These are phyloP conservation scores for Croton laevigatus DNA, from an alignment of 441 rosid genomes.

Conservation along the genomic window DNA sequence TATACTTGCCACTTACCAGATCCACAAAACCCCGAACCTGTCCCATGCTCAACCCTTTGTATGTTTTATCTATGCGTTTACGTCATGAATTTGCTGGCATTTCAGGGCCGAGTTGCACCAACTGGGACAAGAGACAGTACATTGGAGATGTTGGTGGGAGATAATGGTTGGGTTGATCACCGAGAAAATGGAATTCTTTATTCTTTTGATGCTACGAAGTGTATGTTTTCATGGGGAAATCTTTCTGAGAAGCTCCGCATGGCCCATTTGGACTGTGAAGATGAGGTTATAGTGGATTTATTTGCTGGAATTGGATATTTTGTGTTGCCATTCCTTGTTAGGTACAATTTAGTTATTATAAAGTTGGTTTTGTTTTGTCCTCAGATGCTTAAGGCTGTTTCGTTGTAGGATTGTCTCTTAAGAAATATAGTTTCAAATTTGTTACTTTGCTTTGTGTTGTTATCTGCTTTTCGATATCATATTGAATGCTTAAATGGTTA, in stretches of 20 bases:
- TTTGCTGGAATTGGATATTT: conserved; percentile 95
- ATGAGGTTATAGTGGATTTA: conserved; percentile 56
- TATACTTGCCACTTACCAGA: too few relatives aligned
- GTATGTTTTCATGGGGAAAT: conserved; percentile 28
- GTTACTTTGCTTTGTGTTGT: neutral
- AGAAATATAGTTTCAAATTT: neutral
- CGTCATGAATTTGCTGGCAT: conserved; percentile 21
- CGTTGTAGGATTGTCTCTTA: neutral
- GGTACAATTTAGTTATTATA: neutral
- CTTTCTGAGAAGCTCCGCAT: conserved; percentile 53
- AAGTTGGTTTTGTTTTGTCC: neutral
- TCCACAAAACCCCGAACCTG: too few relatives aligned
- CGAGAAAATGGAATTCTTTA: conserved; percentile 1
- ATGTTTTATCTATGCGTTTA: conserved; percentile 11
- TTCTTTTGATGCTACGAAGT: conserved; percentile 81
- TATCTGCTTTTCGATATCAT: neutral
- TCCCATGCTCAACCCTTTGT: too few relatives aligned
- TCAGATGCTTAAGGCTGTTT: neutral
- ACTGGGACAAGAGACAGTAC: conserved; percentile 60
- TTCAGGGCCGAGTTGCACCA: conserved; percentile 76
- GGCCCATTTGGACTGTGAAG: conserved; percentile 6
- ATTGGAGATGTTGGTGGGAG: conserved; percentile 37
- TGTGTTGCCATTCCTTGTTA: conserved; percentile 6
- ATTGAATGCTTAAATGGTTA: neutral
- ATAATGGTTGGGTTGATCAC: conserved; percentile 52